phyloP scores from a whole-genome alignment of 495 filamentous ascomycete species.

The Parmelia sp. region DNA sequence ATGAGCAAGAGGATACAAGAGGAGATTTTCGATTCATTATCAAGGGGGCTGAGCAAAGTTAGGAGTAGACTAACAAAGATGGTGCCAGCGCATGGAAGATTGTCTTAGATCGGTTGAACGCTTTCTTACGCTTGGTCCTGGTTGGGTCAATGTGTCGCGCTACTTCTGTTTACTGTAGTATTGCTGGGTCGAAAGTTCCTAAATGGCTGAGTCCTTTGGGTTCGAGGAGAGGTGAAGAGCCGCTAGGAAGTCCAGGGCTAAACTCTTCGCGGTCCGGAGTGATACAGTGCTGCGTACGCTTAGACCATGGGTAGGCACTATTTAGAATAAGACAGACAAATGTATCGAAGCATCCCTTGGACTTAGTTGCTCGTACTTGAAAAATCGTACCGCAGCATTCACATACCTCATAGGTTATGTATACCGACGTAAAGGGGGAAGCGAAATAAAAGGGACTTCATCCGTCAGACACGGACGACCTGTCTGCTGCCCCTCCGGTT shows the following conservation, averaged over 20 bases:
- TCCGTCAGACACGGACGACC: neutral
- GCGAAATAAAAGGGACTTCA: neutral
- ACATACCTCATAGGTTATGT: neutral
- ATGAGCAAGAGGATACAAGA: neutral
- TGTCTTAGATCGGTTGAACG: slow-evolving; percentile 1
- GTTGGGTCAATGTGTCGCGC: neutral
- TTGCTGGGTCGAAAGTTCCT: neutral
- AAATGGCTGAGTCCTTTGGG: neutral
- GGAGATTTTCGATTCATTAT: neutral
- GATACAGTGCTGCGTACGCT: neutral
- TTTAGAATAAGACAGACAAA: neutral
- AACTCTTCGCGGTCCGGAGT: neutral
- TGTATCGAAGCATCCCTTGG: neutral
- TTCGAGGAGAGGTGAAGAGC: neutral
- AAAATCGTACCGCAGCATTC: neutral
- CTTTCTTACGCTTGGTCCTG: neutral
- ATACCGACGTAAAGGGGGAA: neutral
- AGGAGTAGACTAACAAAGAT: neutral
- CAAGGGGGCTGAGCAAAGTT: slow-evolving; percentile 1
- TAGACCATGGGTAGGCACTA: neutral
- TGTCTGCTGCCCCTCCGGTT: neutral
- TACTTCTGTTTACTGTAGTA: neutral
- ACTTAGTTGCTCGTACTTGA: neutral
- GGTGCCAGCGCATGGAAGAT: neutral
- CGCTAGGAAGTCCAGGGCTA: neutral